These are phyloP conservation scores for Sphaerosporella brunnea DNA, from an alignment of 495 filamentous ascomycete species.

Conservation along the genomic window DNA sequence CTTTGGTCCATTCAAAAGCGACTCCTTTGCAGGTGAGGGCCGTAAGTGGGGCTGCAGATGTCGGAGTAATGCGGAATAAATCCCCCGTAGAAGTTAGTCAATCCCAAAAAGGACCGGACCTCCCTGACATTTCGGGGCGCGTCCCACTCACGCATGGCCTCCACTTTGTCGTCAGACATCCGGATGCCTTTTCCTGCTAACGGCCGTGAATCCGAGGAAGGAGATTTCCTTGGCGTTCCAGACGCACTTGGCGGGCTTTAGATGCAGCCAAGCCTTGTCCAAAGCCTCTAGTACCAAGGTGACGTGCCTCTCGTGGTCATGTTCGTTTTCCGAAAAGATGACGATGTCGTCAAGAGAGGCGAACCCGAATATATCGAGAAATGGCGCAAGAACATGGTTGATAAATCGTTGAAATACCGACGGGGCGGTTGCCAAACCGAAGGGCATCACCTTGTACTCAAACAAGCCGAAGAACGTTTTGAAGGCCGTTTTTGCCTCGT, in stretches of 20 bases:
- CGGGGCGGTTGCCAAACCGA: conserved; percentile 20
- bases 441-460: conserved; percentile 22
- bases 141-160: not conserved
- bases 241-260: conserved; percentile 26
- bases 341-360: conserved; percentile 29
- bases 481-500: conserved; percentile 29
- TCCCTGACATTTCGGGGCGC: conserved; percentile 12
- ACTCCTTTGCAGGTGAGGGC: not conserved
- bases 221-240: conserved; percentile 2
- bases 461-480: conserved; percentile 21
- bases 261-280: conserved; percentile 12
- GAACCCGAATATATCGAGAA: conserved; percentile 22
- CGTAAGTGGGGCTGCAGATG: conserved; percentile 13
- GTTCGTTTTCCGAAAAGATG: conserved; percentile 20
- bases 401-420: conserved; percentile 26
- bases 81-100: conserved; percentile 27
- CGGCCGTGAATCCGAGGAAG: conserved; percentile 3
- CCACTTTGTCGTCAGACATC: conserved; percentile 3
- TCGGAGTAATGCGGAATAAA: conserved; percentile 25
- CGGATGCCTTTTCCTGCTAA: not conserved
- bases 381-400: conserved; percentile 20
- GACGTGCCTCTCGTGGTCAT: conserved; percentile 20
- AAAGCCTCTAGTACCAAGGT: conserved; percentile 17
- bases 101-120: conserved; percentile 22
- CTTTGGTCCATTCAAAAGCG: not conserved